Evolutionary conservation across 129 eudicot species (phyloP).

Genomic region (Helianthus tuberosus): DNA sequence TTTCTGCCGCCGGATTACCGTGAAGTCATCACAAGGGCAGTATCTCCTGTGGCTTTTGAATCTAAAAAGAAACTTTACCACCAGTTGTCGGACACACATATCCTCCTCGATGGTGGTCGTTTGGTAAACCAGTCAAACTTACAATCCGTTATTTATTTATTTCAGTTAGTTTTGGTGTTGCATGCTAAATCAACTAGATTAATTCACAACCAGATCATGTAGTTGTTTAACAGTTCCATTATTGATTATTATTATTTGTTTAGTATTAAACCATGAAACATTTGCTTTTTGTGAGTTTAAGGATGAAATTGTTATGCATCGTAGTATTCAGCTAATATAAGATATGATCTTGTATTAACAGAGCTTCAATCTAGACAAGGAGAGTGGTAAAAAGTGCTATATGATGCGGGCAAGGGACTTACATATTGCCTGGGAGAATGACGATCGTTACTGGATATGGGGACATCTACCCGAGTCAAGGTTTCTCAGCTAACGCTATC

Average conservation of each 20-base stretch:
- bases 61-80: constrained; percentile 51
- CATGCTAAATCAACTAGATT: too few species aligned
- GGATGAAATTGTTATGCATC: too few species aligned
- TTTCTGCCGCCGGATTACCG: constrained; percentile 59
- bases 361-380: constrained; percentile 40
- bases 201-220: too few species aligned
- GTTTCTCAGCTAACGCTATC: constrained; percentile 3
- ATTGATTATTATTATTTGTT: too few species aligned
- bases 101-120: constrained; percentile 42
- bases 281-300: too few species aligned
- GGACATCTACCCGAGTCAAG: constrained; percentile 40
- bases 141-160: too few species aligned
- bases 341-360: constrained; percentile 3
- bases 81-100: constrained; percentile 37
- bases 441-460: constrained; percentile 49
- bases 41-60: constrained; percentile 21
- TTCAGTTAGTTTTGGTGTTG: not conserved
- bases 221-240: too few species aligned
- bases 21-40: constrained; percentile 33
- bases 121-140: constrained; percentile 32
- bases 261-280: too few species aligned
- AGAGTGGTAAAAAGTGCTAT: constrained; percentile 53
- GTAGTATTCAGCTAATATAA: not conserved
- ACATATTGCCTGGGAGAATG: constrained; percentile 36
- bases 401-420: constrained; percentile 49